These are phyloP conservation scores for Brasilioporus rufonigricans DNA, from an alignment of 768 basidiomycete species.

Conservation along the genomic window DNA sequence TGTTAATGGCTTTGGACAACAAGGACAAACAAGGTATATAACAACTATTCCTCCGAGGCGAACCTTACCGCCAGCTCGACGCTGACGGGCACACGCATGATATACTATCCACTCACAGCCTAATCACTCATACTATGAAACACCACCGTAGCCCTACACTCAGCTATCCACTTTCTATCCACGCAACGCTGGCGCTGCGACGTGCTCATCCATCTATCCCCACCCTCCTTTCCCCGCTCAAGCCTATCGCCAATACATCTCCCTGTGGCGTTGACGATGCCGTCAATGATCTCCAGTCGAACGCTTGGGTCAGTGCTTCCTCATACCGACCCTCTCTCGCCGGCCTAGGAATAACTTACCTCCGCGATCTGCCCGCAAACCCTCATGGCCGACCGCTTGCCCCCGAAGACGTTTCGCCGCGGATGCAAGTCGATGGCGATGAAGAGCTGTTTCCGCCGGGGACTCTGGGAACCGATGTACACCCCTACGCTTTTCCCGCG, in stretches of 20 bases:
- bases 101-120: background rate
- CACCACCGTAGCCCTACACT: conserved; percentile 25
- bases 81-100: background rate
- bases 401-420: background rate
- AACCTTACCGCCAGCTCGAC: background rate
- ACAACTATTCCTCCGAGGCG: background rate
- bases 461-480: background rate
- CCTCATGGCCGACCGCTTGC: background rate
- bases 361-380: background rate
- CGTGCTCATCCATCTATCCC: conserved; percentile 13
- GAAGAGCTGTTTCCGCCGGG: background rate
- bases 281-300: conserved; percentile 31
- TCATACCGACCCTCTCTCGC: conserved; percentile 18
- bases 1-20: conserved; percentile 19
- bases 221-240: conserved; percentile 31
- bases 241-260: conserved; percentile 8
- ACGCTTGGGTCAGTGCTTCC: conserved; percentile 20
- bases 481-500: background rate
- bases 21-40: conserved; percentile 20
- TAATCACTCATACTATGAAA: conserved; percentile 20
- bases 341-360: conserved; percentile 27
- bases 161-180: conserved; percentile 16
- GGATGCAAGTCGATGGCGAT: conserved; percentile 8
- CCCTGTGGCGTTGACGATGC: background rate
- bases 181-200: conserved; percentile 34